Conservation (phyloP, 768 basidiomycete genomes). For the Lactarius deliciosus region DNA sequence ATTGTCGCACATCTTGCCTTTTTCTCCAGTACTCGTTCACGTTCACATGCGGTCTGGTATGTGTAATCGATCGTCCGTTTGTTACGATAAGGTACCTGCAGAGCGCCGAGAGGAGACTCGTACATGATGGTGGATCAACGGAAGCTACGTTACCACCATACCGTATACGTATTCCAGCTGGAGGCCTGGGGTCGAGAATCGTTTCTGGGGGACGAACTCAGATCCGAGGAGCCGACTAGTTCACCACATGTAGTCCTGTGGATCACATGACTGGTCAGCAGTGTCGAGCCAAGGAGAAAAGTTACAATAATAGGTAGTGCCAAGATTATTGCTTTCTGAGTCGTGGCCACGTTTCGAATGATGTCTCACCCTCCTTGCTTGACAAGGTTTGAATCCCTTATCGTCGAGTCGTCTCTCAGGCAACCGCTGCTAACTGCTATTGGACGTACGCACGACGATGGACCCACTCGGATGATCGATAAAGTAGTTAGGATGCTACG, state of each 20-base stretch:
- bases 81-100: background rate
- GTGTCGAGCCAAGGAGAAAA: background rate
- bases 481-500: background rate
- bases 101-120: background rate
- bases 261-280: background rate
- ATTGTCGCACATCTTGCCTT: background rate
- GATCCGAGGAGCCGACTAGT: background rate
- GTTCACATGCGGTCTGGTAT: slow-evolving; percentile 2
- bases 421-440: background rate
- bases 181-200: background rate
- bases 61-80: background rate
- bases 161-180: background rate
- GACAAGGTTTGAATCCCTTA: background rate
- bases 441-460: background rate
- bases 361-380: background rate
- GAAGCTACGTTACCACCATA: background rate
- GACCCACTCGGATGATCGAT: background rate
- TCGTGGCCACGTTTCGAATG: background rate
- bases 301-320: background rate
- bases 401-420: background rate
- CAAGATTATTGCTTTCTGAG: background rate
- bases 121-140: background rate
- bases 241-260: background rate
- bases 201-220: background rate
- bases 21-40: background rate